Evolutionary conservation across 768 basidiomycete genomes (phyloP), one percentile per base, ranked within the genome.

Genomic region (Mycena galericulata): DNA sequence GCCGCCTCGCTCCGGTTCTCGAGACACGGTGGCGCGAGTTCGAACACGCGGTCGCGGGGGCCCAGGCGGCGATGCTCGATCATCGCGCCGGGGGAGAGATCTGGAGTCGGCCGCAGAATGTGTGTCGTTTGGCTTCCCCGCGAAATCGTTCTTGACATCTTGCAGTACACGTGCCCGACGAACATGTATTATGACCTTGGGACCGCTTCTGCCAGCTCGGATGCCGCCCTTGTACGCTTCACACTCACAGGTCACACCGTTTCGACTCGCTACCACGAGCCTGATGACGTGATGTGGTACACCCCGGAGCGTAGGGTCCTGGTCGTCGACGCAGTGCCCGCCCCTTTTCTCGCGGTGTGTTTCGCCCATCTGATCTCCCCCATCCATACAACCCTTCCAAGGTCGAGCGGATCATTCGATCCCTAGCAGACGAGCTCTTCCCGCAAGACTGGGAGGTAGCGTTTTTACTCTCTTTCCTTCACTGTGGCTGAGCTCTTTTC

Each of bases 101-200:
- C 22, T 68, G 67, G 67, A 68, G 67, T 50, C 60, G 67, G n/a
- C 67, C 67, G 32, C 67, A 68, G 38, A 68, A 68, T 15, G 67
- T 68, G 4, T 14, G 50, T 40, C 20, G 12, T 40, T 14, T 55
- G 7, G 9, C 14, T 41, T 18, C 22, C 10, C 18, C 56, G n/a
- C 18, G 20, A n/a, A n/a, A 4, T 30, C 17, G 15, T 7, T 41
- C 14, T 36, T 47, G 45, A 36, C 34, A 29, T 27, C 10, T 38
- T 24, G 20, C 20, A 59, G 56, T 26, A n/a, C 17, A 68, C 67
- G 24, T 68, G 67, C 45, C 67, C 60, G 4, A 46, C 50, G 10
- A 53, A 62, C 26, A 20, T 68, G n/a, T 62, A 17, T 46, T 68
- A 62, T 18, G 67, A 63, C 24, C 67, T 68, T 18, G 61, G 61